phyloP scores from a whole-genome alignment of 176 grass and related monocot species.

The Typha latifolia region DNA sequence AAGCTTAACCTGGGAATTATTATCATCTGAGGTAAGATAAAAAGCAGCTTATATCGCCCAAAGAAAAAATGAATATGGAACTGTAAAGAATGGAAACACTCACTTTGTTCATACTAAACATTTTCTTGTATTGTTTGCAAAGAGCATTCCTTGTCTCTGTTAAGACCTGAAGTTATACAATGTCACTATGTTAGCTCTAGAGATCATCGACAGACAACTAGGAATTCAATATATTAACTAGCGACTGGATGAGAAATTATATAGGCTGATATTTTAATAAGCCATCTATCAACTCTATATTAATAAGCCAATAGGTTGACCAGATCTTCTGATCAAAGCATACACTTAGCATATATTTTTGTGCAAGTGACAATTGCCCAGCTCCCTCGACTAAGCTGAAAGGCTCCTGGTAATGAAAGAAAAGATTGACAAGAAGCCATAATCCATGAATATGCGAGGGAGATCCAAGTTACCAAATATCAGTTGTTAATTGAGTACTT shows the following conservation, averaged over 20 bases:
- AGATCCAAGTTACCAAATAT: no score
- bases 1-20: constrained; percentile 53
- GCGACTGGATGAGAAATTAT: not conserved
- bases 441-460: no score
- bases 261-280: not conserved
- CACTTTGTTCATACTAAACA: constrained; percentile 86
- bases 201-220: not conserved
- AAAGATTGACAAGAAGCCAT: no score
- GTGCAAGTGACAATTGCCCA: no score
- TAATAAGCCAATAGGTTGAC: no score
- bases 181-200: constrained; percentile 19
- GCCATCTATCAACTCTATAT: not conserved
- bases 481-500: no score
- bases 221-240: not conserved
- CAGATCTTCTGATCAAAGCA: no score
- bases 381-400: no score
- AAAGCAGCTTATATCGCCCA: constrained; percentile 5
- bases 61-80: constrained; percentile 8
- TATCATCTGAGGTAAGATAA: constrained; percentile 5
- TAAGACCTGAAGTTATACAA: constrained; percentile 62
- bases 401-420: no score
- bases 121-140: constrained; percentile 92
- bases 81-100: constrained; percentile 11
- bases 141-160: constrained; percentile 92
- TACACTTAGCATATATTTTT: no score